Evolutionary conservation across 306 rosid genomes (phyloP).

Genomic region (Malus sylvestris): DNA sequence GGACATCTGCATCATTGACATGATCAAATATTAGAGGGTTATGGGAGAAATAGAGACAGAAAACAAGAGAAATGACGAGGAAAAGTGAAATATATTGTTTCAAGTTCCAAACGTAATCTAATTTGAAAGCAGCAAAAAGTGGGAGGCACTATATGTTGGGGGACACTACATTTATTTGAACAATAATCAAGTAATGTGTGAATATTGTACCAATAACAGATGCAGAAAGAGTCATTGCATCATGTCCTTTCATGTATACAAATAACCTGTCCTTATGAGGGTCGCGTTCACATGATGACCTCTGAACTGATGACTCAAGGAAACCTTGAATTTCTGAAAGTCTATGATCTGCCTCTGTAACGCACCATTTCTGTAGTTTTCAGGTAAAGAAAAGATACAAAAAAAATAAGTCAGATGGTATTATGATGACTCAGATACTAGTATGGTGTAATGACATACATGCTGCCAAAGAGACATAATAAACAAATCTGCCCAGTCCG

Average conservation of each 20-base stretch:
- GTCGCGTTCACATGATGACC: slow-evolving; percentile 82
- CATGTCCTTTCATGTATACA: slow-evolving; percentile 73
- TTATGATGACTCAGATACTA: slow-evolving; percentile 10
- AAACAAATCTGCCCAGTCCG: slow-evolving; percentile 98
- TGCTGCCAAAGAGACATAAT: slow-evolving; percentile 81
- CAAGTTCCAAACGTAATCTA: background rate
- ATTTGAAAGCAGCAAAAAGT: background rate
- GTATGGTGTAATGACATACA: slow-evolving; percentile 23
- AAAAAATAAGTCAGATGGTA: slow-evolving; percentile 13
- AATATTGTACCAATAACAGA: slow-evolving; percentile 52
- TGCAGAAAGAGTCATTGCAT: slow-evolving; percentile 56
- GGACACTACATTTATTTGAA: background rate
- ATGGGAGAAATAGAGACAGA: slow-evolving; percentile 9
- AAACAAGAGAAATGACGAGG: background rate
- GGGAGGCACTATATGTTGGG: background rate
- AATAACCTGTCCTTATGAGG: slow-evolving; percentile 66
- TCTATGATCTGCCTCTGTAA: slow-evolving; percentile 65
- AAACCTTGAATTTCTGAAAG: slow-evolving; percentile 84
- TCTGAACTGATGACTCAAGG: slow-evolving; percentile 83
- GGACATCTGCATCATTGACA: slow-evolving; percentile 61
- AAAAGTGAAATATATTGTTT: background rate
- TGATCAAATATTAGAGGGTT: background rate
- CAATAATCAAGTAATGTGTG: background rate
- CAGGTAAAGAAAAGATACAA: slow-evolving; percentile 16
- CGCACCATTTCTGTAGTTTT: slow-evolving; percentile 72